Evolutionary conservation across 2,329 filamentous ascomycete species (phyloP), one percentile per base, ranked within the genome.

Genomic region (Diplocarpon rosae): DNA sequence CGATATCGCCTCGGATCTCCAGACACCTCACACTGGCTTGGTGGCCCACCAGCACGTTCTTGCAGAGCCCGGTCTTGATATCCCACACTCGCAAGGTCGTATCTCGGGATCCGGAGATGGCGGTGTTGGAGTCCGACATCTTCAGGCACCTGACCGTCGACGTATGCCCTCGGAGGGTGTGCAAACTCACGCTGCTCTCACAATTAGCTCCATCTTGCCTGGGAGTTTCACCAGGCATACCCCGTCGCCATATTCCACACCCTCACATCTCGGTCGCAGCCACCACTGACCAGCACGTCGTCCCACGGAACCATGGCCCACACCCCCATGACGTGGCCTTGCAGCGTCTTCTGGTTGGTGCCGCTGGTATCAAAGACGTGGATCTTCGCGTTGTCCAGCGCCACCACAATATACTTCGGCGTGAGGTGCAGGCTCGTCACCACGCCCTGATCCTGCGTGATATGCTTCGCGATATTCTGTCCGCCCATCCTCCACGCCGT

Each of bases 301-400:
- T 86, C 90, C 85, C 89, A 95, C 6, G 92, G 92, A 17, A 98
- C 88, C 90, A 98, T 96, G 39, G 92, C 92, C 92, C 92, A 98
- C 15, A 98, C 92, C 33, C 92, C 92, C 92, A 98, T 98, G 36
- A 96, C 85, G 67, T 98, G 92, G 10, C 92, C 92, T 60, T 92
- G 83, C 24, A 98, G 69, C 2, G 87, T 95, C 62, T 88, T 86
- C 56, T 94, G 80, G 52, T 87, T 80, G 55, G 88, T 81, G 29
- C 92, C 92, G 54, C 92, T 79, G 0, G 87, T 89, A 62, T 96
- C 86, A 61, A 96, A 98, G 20, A 98, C 89, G 64, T 98, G 92
- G 37, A 98, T 98, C 69, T 93, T 94, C 31, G 92, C 90, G 65
- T 96, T 98, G 69, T 98, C 92, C 51, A 98, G 75, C 39, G 92